phyloP scores from a whole-genome alignment of 768 basidiomycete genomes.

The Coprinopsis strossmayeri region DNA sequence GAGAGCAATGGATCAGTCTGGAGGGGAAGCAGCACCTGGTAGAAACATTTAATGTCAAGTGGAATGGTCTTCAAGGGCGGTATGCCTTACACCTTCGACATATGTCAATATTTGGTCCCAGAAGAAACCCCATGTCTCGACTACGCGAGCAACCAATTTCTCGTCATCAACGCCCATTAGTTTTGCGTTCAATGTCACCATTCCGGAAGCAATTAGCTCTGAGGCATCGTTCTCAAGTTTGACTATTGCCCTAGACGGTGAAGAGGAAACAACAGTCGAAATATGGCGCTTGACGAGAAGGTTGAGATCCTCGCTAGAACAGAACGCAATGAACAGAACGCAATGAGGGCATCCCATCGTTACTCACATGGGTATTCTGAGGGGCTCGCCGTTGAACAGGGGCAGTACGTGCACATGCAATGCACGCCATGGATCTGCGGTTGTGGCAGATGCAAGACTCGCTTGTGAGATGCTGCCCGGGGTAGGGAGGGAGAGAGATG shows the following conservation, averaged over 20 bases:
- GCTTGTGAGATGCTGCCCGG: constrained; percentile 32
- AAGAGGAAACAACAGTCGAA: constrained; percentile 60
- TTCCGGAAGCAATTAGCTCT: constrained; percentile 81
- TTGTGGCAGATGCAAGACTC: constrained; percentile 33
- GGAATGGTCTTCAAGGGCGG: neutral
- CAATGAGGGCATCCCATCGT: neutral
- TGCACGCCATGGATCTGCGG: constrained; percentile 73
- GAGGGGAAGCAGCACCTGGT: constrained; percentile 29
- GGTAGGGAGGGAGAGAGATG: constrained; percentile 36
- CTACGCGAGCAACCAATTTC: constrained; percentile 66
- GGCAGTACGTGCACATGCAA: constrained; percentile 86
- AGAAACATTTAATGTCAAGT: neutral
- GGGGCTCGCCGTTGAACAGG: constrained; percentile 84
- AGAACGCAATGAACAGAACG: constrained; percentile 5
- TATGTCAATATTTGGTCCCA: constrained; percentile 87
- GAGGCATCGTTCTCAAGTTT: constrained; percentile 73
- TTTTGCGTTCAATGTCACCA: constrained; percentile 89
- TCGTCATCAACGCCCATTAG: constrained; percentile 72
- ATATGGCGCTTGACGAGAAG: constrained; percentile 75
- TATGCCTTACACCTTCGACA: constrained; percentile 73
- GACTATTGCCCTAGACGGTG: constrained; percentile 67
- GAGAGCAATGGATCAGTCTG: constrained; percentile 48
- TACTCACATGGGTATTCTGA: constrained; percentile 76
- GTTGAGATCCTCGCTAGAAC: constrained; percentile 79
- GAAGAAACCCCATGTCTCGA: constrained; percentile 91